Evolutionary conservation across 305 asterid species (phyloP).

Genomic region (Fraxinus velutina): DNA sequence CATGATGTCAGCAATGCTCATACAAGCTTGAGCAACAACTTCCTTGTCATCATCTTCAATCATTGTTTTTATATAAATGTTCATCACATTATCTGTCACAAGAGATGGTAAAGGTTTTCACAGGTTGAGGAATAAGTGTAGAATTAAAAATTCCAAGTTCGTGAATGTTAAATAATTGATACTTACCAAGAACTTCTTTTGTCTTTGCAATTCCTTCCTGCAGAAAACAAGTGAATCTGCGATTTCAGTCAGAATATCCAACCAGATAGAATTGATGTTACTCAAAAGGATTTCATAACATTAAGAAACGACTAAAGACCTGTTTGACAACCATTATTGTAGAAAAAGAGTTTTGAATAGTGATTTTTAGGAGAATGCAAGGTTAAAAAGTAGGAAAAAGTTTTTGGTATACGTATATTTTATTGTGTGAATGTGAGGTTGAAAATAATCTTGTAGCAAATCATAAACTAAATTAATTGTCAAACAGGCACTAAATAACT

Average conservation of each 20-base stretch:
- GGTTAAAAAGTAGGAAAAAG: neutral
- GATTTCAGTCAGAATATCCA: slow-evolving; percentile 20
- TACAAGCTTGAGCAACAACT: slow-evolving; percentile 98
- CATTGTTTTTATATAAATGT: slow-evolving; percentile 81
- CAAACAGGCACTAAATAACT: neutral
- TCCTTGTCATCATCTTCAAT: slow-evolving; percentile 94
- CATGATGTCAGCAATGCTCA: slow-evolving; percentile 71
- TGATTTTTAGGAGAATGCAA: neutral
- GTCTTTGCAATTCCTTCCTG: slow-evolving; percentile 76
- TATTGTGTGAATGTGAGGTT: neutral
- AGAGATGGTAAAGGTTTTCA: slow-evolving; percentile 18
- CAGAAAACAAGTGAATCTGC: slow-evolving; percentile 21
- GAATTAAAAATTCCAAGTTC: slow-evolving; percentile 12
- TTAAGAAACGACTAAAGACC: slow-evolving; percentile 1
- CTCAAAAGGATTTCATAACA: slow-evolving; percentile 17
- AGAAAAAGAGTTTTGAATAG: neutral
- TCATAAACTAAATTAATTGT: neutral
- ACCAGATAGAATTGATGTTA: slow-evolving; percentile 17
- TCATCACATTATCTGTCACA: slow-evolving; percentile 67
- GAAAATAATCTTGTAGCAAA: neutral
- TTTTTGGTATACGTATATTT: neutral
- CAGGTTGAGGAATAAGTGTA: neutral
- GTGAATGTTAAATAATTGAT: slow-evolving; percentile 18
- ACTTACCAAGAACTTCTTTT: slow-evolving; percentile 80
- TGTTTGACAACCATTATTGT: neutral